Conservation (phyloP, 2,329 filamentous ascomycete genomes). For the Penicillium sclerotiorum region DNA sequence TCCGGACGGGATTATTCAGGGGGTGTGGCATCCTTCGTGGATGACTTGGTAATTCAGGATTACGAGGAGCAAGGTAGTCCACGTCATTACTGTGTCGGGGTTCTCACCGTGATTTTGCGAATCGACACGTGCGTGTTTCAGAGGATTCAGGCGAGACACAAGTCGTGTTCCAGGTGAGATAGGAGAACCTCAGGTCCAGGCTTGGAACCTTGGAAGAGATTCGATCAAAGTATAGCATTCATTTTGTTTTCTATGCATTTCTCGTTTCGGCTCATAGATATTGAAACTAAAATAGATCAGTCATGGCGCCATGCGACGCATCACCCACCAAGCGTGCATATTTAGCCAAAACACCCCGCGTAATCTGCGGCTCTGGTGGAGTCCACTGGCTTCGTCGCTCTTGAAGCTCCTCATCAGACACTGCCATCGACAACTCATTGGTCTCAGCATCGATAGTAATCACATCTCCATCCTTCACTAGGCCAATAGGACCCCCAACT, state of each 20-base stretch:
- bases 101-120: too few relatives aligned
- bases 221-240: neutral
- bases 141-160: too few relatives aligned
- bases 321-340: conserved; percentile 86
- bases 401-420: conserved; percentile 71
- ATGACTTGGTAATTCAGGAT: too few relatives aligned
- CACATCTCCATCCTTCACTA: conserved; percentile 77
- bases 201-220: too few relatives aligned
- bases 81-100: too few relatives aligned
- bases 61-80: too few relatives aligned
- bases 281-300: conserved; percentile 61
- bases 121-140: too few relatives aligned
- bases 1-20: neutral
- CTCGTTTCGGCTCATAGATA: neutral
- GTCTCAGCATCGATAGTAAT: conserved; percentile 84
- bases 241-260: neutral
- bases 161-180: too few relatives aligned
- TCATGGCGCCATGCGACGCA: conserved; percentile 88
- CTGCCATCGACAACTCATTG: conserved; percentile 72
- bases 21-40: neutral
- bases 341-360: conserved; percentile 83
- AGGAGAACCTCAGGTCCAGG: too few relatives aligned
- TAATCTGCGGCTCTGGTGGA: conserved; percentile 70
- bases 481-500: conserved; percentile 81
- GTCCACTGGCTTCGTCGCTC: conserved; percentile 68